Conservation (phyloP, 768 basidiomycete genomes). For the Cyathus striatus region DNA sequence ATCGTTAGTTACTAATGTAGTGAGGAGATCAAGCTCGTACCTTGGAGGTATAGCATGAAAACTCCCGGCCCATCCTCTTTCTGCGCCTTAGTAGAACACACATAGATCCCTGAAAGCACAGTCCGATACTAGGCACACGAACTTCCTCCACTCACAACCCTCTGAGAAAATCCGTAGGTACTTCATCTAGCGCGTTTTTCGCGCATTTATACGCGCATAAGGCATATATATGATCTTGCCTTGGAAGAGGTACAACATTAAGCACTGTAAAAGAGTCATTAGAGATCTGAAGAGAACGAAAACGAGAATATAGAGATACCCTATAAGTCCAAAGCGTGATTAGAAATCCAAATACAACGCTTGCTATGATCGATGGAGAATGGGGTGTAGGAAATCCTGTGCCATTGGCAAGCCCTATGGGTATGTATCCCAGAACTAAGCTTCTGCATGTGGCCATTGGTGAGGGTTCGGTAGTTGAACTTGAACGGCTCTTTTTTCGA, state of each 20-base stretch:
- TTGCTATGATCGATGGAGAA: conserved; percentile 19
- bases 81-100: conserved; percentile 3
- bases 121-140: conserved; percentile 4
- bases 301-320: conserved; percentile 10
- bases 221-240: conserved; percentile 49
- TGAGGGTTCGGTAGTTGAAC: too few species aligned
- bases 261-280: conserved; percentile 25
- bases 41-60: conserved; percentile 19
- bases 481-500: too few species aligned
- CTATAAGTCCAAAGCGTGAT: conserved; percentile 37
- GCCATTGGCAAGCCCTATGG: too few species aligned
- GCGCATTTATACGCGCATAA: conserved; percentile 35
- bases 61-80: conserved; percentile 4
- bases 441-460: too few species aligned
- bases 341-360: conserved; percentile 30
- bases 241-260: conserved; percentile 43
- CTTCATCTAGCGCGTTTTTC: conserved; percentile 25
- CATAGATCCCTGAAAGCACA: conserved; percentile 11
- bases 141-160: conserved; percentile 13
- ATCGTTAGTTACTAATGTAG: conserved; percentile 7
- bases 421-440: too few species aligned
- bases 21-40: conserved; percentile 3
- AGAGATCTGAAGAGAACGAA: neutral
- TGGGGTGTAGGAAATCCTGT: too few species aligned
- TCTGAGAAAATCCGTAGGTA: conserved; percentile 7